Conservation (phyloP, 2,329 filamentous ascomycete species). For the Xylaria sp. region DNA sequence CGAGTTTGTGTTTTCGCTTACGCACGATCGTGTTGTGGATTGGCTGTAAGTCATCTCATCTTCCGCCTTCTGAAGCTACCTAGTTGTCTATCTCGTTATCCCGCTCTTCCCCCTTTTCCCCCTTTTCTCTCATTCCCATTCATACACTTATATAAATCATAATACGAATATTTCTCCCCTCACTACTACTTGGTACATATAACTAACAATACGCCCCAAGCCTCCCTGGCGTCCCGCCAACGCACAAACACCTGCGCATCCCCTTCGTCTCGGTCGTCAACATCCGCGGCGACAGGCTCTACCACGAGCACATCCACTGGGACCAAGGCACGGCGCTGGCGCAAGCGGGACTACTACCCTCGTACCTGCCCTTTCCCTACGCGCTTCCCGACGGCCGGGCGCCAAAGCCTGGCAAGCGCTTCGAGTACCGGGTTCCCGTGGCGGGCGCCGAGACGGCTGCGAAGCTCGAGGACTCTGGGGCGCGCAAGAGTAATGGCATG, state of each 20-base stretch:
- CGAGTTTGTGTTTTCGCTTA: conserved; percentile 74
- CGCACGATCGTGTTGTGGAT: conserved; percentile 71
- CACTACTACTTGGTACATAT: neutral
- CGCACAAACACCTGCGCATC: conserved; percentile 63
- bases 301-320: conserved; percentile 78
- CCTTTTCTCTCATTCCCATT: neutral
- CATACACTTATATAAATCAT: neutral
- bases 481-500: conserved; percentile 67
- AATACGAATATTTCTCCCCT: neutral
- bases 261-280: conserved; percentile 75
- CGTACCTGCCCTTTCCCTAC: conserved; percentile 73
- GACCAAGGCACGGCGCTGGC: conserved; percentile 72
- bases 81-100: neutral
- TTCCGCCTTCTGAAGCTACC: neutral
- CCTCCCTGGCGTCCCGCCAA: conserved; percentile 69
- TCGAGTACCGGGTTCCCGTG: conserved; percentile 71
- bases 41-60: conserved; percentile 68
- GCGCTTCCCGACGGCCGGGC: conserved; percentile 55
- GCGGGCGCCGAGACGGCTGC: conserved; percentile 65
- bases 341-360: conserved; percentile 71
- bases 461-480: conserved; percentile 62
- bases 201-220: conserved; percentile 47
- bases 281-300: conserved; percentile 74
- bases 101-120: neutral
- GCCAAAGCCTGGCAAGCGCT: conserved; percentile 49